phyloP scores from a whole-genome alignment of 352 stramenopile genomes.

The Plasmopara halstedii region DNA sequence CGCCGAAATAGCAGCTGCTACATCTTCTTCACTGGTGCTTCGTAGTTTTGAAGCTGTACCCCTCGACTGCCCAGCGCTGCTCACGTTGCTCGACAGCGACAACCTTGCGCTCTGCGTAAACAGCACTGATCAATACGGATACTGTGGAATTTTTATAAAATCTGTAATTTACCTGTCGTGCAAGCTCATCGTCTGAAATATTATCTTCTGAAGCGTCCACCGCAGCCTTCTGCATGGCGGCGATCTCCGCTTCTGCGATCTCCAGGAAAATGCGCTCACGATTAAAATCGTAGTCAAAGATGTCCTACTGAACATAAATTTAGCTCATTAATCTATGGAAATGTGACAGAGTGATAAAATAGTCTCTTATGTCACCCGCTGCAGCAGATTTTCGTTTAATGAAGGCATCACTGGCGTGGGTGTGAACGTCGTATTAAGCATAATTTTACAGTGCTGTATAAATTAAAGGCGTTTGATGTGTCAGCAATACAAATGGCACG shows the following conservation, averaged over 20 bases:
- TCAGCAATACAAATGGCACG: not conserved
- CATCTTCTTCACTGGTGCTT: slow-evolving; percentile 46
- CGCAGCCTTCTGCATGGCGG: slow-evolving; percentile 33
- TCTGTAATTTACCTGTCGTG: slow-evolving; percentile 24
- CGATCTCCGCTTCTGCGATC: slow-evolving; percentile 52
- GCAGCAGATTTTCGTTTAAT: slow-evolving; percentile 53
- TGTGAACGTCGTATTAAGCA: slow-evolving; percentile 46
- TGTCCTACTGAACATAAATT: slow-evolving; percentile 22
- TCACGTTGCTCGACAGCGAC: slow-evolving; percentile 31
- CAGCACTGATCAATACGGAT: not conserved
- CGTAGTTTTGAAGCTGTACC: slow-evolving; percentile 21
- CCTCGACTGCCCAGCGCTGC: slow-evolving; percentile 15
- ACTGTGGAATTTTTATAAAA: not conserved
- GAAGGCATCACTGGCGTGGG: slow-evolving; percentile 28
- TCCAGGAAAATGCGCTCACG: slow-evolving; percentile 59
- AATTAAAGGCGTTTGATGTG: not conserved
- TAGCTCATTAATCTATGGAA: not conserved
- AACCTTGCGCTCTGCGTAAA: slow-evolving; percentile 25
- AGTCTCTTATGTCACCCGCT: slow-evolving; percentile 25
- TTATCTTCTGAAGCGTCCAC: slow-evolving; percentile 16
- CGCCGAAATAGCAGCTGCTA: slow-evolving; percentile 53
- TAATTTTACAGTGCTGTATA: slow-evolving; percentile 42
- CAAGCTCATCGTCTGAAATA: slow-evolving; percentile 33
- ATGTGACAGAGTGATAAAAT: not conserved
- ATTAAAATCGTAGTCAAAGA: slow-evolving; percentile 74